phyloP scores from a whole-genome alignment of 176 grass and related monocot genomes.

The maize (Zea mays) region Zm-B73-REFERENCE-NAM-5.0 NC_050100.1:17614501-17615000 shows the following conservation, averaged over 20 bases:
- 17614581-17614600: slow-evolving; percentile 65
- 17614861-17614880: slow-evolving; percentile 70
- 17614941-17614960: slow-evolving; percentile 93
- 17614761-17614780: slow-evolving; percentile 86
- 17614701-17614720: slow-evolving; percentile 72
- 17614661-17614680: slow-evolving; percentile 65
- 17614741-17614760: slow-evolving; percentile 92
- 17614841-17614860: slow-evolving; percentile 73
- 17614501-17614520: slow-evolving; percentile 73
- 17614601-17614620: slow-evolving; percentile 95
- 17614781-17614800: slow-evolving; percentile 77
- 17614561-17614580: slow-evolving; percentile 79
- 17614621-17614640: slow-evolving; percentile 60
- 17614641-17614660: slow-evolving; percentile 61
- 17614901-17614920: slow-evolving; percentile 71
- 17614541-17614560: slow-evolving; percentile 92
- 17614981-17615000: slow-evolving; percentile 82
- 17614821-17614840: slow-evolving; percentile 95
- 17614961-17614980: slow-evolving; percentile 85
- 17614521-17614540: slow-evolving; percentile 95
- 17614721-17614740: slow-evolving; percentile 95
- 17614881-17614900: slow-evolving; percentile 84
- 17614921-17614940: slow-evolving; percentile 88
- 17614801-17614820: slow-evolving; percentile 99
- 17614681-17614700: slow-evolving; percentile 86